phyloP scores from a whole-genome alignment of 768 basidiomycete genomes.

The Rhodotorula graminis region DNA sequence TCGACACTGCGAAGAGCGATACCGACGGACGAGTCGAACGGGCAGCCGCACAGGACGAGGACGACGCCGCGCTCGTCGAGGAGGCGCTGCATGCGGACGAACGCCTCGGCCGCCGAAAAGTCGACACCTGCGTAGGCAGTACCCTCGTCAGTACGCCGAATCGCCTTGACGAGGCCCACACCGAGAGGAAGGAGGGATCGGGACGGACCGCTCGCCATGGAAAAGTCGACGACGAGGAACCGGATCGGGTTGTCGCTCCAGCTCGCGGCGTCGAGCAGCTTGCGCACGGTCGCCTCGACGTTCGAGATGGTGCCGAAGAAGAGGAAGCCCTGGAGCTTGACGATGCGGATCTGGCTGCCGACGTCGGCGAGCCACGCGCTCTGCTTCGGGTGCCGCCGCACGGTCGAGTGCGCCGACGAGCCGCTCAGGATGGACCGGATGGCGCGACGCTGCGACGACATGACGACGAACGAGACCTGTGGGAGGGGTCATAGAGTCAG shows the following conservation, averaged over 20 bases:
- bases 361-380: conserved; percentile 72
- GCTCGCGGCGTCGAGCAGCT: conserved; percentile 62
- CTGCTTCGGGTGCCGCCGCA: conserved; percentile 72
- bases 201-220: conserved; percentile 55
- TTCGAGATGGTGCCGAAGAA: conserved; percentile 90
- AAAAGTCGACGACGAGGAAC: conserved; percentile 82
- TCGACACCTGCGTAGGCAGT: conserved; percentile 64
- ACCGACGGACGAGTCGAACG: conserved; percentile 60
- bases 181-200: too few species aligned
- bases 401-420: conserved; percentile 78
- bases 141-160: too few species aligned
- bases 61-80: conserved; percentile 69
- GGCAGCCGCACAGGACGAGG: conserved; percentile 81
- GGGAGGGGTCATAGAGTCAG: neutral
- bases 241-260: conserved; percentile 74
- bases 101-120: conserved; percentile 90
- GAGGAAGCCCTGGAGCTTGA: conserved; percentile 83
- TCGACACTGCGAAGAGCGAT: conserved; percentile 72
- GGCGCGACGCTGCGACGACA: conserved; percentile 77
- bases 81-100: conserved; percentile 81
- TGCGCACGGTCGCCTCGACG: conserved; percentile 80
- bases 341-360: conserved; percentile 80
- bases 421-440: conserved; percentile 74
- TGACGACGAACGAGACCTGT: conserved; percentile 89
- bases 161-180: too few species aligned